Conservation (phyloP, 1,284 basidiomycete genomes). For the Ceratobasidium sp. region DNA sequence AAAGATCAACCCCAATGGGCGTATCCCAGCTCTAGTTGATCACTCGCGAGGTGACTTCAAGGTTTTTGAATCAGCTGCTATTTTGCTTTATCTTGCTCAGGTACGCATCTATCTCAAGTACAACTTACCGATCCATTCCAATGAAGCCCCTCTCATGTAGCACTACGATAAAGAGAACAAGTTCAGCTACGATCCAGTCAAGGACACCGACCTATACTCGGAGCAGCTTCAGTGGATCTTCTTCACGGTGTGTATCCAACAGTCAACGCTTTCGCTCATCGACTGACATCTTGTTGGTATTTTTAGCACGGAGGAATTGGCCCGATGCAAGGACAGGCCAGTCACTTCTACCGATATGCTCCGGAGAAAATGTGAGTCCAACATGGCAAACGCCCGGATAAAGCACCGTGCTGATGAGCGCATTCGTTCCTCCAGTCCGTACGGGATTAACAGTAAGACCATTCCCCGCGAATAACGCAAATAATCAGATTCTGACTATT, state of each 20-base stretch:
- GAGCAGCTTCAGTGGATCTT: constrained; percentile 83
- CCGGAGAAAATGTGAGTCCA: constrained; percentile 61
- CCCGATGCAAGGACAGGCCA: constrained; percentile 79
- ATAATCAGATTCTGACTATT: no score
- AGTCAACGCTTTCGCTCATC: not conserved
- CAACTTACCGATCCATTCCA: not conserved
- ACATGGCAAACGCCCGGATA: not conserved
- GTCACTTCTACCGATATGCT: constrained; percentile 67
- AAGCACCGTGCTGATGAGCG: not conserved
- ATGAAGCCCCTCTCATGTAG: not conserved
- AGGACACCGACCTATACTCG: constrained; percentile 61
- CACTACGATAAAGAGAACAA: constrained; percentile 68
- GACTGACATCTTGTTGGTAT: not conserved
- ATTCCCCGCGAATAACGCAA: not conserved
- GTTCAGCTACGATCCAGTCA: constrained; percentile 63
- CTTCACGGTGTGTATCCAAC: constrained; percentile 64
- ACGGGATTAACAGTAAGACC: constrained; percentile 66
- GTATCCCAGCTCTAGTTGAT: constrained; percentile 70
- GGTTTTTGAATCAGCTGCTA: constrained; percentile 76
- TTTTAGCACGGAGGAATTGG: constrained; percentile 58
- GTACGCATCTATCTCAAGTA: not conserved
- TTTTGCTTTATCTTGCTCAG: constrained; percentile 71
- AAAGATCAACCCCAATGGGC: constrained; percentile 71
- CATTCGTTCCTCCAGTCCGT: constrained; percentile 59
- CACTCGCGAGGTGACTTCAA: constrained; percentile 63